Percentiles rank a stretch among this genome's conserved stretches.
These are phyloP conservation scores for Trichoderma aggressivum DNA, from an alignment of 2,329 filamentous ascomycete species.

Conservation along the genomic window DNA sequence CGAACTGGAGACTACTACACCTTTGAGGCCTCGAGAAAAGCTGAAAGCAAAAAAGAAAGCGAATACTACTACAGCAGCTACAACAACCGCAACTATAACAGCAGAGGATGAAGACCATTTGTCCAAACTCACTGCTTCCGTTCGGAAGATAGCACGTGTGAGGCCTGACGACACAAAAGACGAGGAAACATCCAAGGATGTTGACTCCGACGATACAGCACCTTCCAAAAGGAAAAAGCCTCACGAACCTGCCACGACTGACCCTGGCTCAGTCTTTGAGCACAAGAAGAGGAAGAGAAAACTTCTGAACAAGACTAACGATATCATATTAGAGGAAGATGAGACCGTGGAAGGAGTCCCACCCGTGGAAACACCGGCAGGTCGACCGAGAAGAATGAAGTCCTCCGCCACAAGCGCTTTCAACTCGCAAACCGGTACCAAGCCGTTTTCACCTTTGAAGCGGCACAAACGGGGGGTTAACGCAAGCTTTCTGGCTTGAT, in stretches of 20 bases:
- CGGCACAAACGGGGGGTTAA: conserved; percentile 61
- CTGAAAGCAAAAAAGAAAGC: neutral
- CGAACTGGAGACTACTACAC: neutral
- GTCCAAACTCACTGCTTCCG: neutral
- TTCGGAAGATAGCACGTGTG: neutral
- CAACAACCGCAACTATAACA: neutral
- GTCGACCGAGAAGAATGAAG: conserved; percentile 23
- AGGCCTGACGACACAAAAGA: neutral
- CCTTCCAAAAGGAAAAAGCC: conserved; percentile 12
- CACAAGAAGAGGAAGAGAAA: conserved; percentile 15
- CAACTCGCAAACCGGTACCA: conserved; percentile 46
- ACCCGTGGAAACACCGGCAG: neutral
- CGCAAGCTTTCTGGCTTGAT: conserved; percentile 50
- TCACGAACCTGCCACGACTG: neutral
- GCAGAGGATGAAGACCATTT: neutral
- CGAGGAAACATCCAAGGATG: neutral
- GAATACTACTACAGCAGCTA: neutral
- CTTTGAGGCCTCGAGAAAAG: neutral
- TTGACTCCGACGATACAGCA: conserved; percentile 17
- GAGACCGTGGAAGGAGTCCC: neutral
- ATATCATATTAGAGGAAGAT: conserved; percentile 5
- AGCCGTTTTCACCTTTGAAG: conserved; percentile 69
- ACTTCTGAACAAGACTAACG: neutral
- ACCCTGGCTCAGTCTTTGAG: neutral
- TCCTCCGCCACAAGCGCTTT: conserved; percentile 40